These are phyloP conservation scores for Massariosphaeria phaeospora DNA, from an alignment of 495 filamentous ascomycete genomes.

Conservation along the genomic window DNA sequence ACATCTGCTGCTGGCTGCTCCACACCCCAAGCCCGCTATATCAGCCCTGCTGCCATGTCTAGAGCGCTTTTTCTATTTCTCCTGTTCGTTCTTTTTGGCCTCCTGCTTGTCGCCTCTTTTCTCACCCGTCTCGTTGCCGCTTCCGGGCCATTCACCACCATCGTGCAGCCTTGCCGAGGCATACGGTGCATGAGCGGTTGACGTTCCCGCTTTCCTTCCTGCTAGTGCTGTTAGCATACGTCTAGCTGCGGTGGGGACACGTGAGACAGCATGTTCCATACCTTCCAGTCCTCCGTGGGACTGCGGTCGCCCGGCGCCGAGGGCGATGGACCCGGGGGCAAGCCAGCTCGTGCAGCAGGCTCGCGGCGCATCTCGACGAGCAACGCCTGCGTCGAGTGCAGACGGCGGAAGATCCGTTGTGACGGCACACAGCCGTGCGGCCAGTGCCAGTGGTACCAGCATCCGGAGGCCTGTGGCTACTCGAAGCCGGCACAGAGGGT, in stretches of 20 bases:
- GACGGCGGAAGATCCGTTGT: conserved; percentile 35
- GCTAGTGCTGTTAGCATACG: neutral
- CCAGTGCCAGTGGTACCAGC: conserved; percentile 41
- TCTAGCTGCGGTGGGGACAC: neutral
- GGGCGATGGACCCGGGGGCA: conserved; percentile 10
- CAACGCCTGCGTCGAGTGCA: conserved; percentile 36
- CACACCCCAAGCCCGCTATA: neutral
- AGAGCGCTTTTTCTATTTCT: neutral
- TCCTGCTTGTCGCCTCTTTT: neutral
- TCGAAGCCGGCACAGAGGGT: conserved; percentile 39
- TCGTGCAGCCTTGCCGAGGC: conserved; percentile 14
- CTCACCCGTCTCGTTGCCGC: neutral
- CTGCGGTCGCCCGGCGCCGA: conserved; percentile 28
- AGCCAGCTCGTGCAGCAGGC: conserved; percentile 31
- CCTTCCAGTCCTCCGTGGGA: conserved; percentile 34
- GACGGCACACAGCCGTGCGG: conserved; percentile 36
- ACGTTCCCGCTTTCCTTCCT: neutral
- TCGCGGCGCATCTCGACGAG: conserved; percentile 35
- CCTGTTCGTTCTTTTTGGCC: neutral
- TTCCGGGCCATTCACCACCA: neutral
- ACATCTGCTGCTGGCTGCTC: conserved; percentile 2
- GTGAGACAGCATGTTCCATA: conserved; percentile 33
- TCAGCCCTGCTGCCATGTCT: neutral
- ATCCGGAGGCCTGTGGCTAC: conserved; percentile 38
- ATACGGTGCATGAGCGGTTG: conserved; percentile 11